phyloP scores from a whole-genome alignment of 352 stramenopile species.

The Phytophthora europaea region DNA sequence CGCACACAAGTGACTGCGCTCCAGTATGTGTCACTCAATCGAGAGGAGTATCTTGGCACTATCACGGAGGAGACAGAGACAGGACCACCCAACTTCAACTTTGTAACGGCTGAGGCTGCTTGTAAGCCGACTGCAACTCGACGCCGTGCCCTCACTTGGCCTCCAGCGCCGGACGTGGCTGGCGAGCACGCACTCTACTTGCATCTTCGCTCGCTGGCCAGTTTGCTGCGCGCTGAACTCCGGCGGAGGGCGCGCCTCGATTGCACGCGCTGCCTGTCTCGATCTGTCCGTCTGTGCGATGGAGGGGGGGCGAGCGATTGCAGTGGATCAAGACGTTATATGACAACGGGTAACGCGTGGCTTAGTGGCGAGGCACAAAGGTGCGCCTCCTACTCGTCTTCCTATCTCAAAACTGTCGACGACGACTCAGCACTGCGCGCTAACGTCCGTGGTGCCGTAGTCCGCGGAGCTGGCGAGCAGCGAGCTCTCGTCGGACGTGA shows the following conservation, averaged over 20 bases:
- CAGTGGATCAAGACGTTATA: conserved; percentile 6
- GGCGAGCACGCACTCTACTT: background rate
- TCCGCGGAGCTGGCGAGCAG: conserved; percentile 26
- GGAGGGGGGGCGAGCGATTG: background rate
- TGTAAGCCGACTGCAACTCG: background rate
- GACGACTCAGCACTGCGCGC: conserved; percentile 22
- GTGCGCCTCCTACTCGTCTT: background rate
- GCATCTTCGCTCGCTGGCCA: background rate
- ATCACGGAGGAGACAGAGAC: background rate
- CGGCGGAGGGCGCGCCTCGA: background rate
- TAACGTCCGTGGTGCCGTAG: conserved; percentile 37
- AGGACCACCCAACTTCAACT: conserved; percentile 6
- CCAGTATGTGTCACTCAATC: background rate
- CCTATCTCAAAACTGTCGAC: conserved; percentile 15
- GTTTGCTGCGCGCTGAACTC: background rate
- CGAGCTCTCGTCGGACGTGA: conserved; percentile 47
- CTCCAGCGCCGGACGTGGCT: background rate
- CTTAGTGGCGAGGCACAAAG: background rate
- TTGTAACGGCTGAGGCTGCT: conserved; percentile 6
- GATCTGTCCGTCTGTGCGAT: background rate
- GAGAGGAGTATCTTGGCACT: background rate
- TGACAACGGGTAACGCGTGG: background rate
- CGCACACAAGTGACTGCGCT: background rate
- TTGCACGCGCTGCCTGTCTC: background rate
- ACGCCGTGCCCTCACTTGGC: background rate